These are phyloP conservation scores for Boechera stricta DNA, from an alignment of 345 rosid species.

Conservation along the genomic window DNA sequence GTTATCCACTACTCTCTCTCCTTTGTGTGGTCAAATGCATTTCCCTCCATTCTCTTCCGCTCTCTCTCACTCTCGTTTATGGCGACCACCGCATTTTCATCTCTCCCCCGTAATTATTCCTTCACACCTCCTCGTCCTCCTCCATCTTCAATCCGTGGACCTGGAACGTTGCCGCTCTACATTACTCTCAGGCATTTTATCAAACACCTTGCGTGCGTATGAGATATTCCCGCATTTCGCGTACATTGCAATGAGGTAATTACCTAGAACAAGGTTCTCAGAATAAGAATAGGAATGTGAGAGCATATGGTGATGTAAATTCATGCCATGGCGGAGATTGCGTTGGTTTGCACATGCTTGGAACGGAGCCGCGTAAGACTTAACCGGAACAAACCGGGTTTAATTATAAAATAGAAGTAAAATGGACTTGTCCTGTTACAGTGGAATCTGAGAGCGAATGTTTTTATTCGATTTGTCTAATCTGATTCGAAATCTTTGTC, in stretches of 20 bases:
- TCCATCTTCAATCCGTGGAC: conserved; percentile 31
- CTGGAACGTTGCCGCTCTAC: conserved; percentile 7
- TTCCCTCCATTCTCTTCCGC: conserved; percentile 18
- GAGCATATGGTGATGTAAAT: conserved; percentile 66
- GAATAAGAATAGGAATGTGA: conserved; percentile 24
- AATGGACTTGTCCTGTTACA: too few relatives aligned
- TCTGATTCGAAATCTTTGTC: too few relatives aligned
- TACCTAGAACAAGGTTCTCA: conserved; percentile 52
- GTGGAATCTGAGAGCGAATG: too few relatives aligned
- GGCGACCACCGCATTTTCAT: conserved; percentile 59
- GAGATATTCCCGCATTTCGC: conserved; percentile 62
- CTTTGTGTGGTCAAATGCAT: conserved; percentile 43
- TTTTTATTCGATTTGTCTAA: too few relatives aligned
- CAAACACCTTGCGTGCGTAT: conserved; percentile 63
- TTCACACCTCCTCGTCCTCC: conserved; percentile 41
- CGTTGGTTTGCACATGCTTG: conserved; percentile 69
- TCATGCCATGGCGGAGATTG: conserved; percentile 54
- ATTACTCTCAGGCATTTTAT: conserved; percentile 69
- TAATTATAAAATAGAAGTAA: too few relatives aligned
- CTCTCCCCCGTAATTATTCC: conserved; percentile 47
- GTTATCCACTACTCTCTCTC: conserved; percentile 35
- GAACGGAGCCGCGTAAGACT: conserved; percentile 60
- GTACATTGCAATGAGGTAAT: conserved; percentile 72
- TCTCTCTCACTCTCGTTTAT: conserved; percentile 36
- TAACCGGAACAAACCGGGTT: too few relatives aligned